These are phyloP conservation scores for Calonectria crousiana DNA, from an alignment of 2,329 filamentous ascomycete genomes.

Conservation along the genomic window DNA sequence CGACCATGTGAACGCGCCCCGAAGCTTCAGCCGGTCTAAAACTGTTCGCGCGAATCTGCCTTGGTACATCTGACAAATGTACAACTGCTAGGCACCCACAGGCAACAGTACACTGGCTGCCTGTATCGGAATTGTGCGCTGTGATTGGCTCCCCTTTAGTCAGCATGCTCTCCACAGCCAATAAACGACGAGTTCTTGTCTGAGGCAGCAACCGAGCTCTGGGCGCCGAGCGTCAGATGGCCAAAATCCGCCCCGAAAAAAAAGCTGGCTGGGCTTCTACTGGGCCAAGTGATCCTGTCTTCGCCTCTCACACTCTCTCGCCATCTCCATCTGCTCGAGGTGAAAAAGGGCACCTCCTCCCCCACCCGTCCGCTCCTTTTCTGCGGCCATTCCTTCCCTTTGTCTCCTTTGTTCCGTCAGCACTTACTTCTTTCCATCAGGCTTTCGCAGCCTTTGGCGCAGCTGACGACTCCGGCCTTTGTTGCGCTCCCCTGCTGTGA, in stretches of 20 bases:
- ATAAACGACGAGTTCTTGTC: slow-evolving; percentile 48
- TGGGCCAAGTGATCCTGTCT: slow-evolving; percentile 38
- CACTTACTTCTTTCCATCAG: slow-evolving; percentile 9
- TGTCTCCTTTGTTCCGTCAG: slow-evolving; percentile 26
- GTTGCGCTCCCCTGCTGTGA: slow-evolving; percentile 9
- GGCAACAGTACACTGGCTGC: slow-evolving; percentile 46
- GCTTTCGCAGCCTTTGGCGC: slow-evolving; percentile 24
- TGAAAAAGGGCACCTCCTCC: slow-evolving; percentile 47
- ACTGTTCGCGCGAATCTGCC: slow-evolving; percentile 34
- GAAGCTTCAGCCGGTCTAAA: slow-evolving; percentile 13
- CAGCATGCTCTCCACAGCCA: slow-evolving; percentile 40
- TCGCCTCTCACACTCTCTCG: slow-evolving; percentile 40
- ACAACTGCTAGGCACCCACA: slow-evolving; percentile 38
- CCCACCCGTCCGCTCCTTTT: slow-evolving; percentile 35
- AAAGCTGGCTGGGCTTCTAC: slow-evolving; percentile 47
- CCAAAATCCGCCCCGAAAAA: slow-evolving; percentile 43
- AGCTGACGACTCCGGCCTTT: slow-evolving; percentile 13
- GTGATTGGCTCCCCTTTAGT: slow-evolving; percentile 48
- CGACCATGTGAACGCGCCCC: slow-evolving; percentile 35
- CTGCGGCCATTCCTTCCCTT: slow-evolving; percentile 29
- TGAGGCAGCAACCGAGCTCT: slow-evolving; percentile 51
- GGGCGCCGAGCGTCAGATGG: slow-evolving; percentile 26
- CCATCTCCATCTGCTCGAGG: slow-evolving; percentile 42
- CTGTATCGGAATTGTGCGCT: slow-evolving; percentile 31
- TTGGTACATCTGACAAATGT: slow-evolving; percentile 45